Evolutionary conservation across 306 rosid species (phyloP).

Genomic region (Prunus campanulata): DNA sequence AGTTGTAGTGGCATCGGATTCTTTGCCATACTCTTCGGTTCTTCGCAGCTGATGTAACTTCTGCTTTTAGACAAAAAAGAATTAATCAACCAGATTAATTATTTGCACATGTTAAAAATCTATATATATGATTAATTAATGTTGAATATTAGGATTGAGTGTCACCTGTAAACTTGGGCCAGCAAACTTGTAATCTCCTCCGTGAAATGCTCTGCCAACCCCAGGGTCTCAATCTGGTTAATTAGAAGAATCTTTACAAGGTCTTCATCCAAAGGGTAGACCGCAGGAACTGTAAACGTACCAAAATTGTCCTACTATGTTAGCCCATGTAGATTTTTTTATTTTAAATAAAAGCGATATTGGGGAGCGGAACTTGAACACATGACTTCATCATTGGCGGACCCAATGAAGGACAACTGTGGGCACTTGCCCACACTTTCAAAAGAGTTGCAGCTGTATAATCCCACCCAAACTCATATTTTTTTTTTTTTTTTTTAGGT

Average conservation of each 20-base stretch:
- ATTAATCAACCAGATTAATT: not conserved
- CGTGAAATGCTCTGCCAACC: slow-evolving; percentile 11
- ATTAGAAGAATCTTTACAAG: not conserved
- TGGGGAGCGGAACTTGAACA: rapidly evolving
- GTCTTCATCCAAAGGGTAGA: slow-evolving; percentile 15
- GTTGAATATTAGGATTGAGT: too few species aligned
- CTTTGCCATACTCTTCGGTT: not conserved
- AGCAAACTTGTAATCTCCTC: slow-evolving; percentile 1
- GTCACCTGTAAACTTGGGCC: slow-evolving; percentile 10
- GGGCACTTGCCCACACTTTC: too few species aligned
- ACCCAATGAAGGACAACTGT: too few species aligned
- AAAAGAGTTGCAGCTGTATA: too few species aligned
- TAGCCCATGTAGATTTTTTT: not conserved
- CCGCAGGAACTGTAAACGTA: not conserved
- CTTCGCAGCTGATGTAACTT: slow-evolving; percentile 1
- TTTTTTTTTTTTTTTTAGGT: too few species aligned
- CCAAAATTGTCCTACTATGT: not conserved
- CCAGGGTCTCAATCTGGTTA: slow-evolving; percentile 16
- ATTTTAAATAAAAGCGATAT: not conserved
- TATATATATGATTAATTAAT: too few species aligned
- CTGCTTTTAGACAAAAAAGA: not conserved
- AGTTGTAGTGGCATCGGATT: not conserved
- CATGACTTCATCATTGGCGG: too few species aligned
- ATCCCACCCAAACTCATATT: too few species aligned
- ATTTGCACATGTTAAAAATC: too few species aligned